phyloP scores from a whole-genome alignment of 169 alveolate species.

The Haemoproteus tartakovskyi region DNA sequence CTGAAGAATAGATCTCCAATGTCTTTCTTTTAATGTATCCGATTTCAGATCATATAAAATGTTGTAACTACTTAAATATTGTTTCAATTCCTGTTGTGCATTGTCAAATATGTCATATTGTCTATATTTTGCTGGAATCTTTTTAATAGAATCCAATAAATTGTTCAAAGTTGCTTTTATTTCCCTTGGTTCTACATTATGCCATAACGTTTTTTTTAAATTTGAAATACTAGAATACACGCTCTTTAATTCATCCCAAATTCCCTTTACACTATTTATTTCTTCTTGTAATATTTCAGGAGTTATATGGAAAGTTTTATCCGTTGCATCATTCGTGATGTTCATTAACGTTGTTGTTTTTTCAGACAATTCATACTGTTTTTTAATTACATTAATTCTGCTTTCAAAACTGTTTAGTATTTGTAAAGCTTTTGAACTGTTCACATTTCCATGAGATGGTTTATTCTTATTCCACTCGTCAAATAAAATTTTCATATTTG shows the following conservation, averaged over 20 bases:
- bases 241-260: conserved; percentile 87
- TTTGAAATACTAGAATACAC: conserved; percentile 81
- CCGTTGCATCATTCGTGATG: conserved; percentile 73
- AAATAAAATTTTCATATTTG: conserved; percentile 21
- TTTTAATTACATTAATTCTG: conserved; percentile 15
- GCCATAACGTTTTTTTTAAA: conserved; percentile 83
- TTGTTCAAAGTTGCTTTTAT: conserved; percentile 85
- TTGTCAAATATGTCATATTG: conserved; percentile 93
- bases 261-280: conserved; percentile 83
- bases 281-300: conserved; percentile 86
- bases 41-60: conserved; percentile 87
- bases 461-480: conserved; percentile 65
- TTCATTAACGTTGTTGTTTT: conserved; percentile 24
- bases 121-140: conserved; percentile 83
- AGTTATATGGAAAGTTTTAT: conserved; percentile 79
- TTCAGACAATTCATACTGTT: conserved; percentile 42
- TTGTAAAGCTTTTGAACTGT: conserved; percentile 62
- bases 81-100: conserved; percentile 72
- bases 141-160: conserved; percentile 82
- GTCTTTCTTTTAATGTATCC: conserved; percentile 96
- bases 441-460: conserved; percentile 54
- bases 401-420: conserved; percentile 35
- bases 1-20: conserved; percentile 91
- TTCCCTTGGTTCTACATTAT: conserved; percentile 83
- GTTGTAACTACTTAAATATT: conserved; percentile 63